Percentiles rank a stretch among this genome's conserved stretches.
These are phyloP conservation scores for Boletus patriciae DNA, from an alignment of 768 basidiomycete genomes.

Conservation along the genomic window DNA sequence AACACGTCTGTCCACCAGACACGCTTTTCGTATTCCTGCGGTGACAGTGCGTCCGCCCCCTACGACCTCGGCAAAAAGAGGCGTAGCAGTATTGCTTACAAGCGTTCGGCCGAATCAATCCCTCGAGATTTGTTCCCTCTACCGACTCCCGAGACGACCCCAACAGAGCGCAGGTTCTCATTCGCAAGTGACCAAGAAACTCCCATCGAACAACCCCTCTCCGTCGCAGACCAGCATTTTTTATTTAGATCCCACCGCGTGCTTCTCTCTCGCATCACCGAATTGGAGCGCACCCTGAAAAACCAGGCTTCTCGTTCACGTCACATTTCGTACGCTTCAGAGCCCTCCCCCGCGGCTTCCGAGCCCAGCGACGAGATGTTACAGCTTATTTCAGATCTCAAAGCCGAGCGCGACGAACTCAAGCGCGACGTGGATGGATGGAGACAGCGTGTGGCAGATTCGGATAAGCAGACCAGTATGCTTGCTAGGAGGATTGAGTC, in stretches of 20 bases:
- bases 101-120: slow-evolving; percentile 42
- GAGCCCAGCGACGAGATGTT: slow-evolving; percentile 80
- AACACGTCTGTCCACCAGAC: slow-evolving; percentile 7
- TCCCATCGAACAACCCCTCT: slow-evolving; percentile 49
- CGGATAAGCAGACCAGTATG: slow-evolving; percentile 67
- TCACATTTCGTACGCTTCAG: slow-evolving; percentile 52
- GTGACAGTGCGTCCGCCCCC: slow-evolving; percentile 26
- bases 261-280: slow-evolving; percentile 77
- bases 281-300: slow-evolving; percentile 68
- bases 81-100: slow-evolving; percentile 78
- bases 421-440: slow-evolving; percentile 87
- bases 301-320: slow-evolving; percentile 46
- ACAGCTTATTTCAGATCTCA: slow-evolving; percentile 70
- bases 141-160: slow-evolving; percentile 77
- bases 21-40: slow-evolving; percentile 27
- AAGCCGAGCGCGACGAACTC: slow-evolving; percentile 86
- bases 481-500: slow-evolving; percentile 69
- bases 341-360: slow-evolving; percentile 34
- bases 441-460: slow-evolving; percentile 71
- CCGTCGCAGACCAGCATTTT: slow-evolving; percentile 80
- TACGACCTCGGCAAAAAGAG: slow-evolving; percentile 38
- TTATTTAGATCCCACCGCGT: slow-evolving; percentile 82
- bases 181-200: slow-evolving; percentile 23
- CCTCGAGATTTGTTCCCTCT: slow-evolving; percentile 45
- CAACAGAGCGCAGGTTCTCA: slow-evolving; percentile 50